Evolutionary conservation across 345 rosid species (phyloP), one percentile per base, ranked within the genome.

Genomic region (Aurinia saxatilis): DNA sequence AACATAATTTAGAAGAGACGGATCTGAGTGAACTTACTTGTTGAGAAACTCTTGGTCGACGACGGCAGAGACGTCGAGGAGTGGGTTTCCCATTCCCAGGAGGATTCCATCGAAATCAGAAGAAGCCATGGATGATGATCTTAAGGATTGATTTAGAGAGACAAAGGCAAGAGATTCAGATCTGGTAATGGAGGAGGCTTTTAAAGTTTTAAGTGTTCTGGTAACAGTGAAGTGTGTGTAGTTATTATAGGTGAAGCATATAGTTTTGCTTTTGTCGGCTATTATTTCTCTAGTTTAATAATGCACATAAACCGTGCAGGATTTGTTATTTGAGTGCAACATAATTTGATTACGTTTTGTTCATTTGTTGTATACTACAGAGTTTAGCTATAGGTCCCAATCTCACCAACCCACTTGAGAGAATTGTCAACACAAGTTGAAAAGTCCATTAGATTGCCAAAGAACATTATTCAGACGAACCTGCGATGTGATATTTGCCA

Each of bases 61-160:
- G 42, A 86, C 93, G 37, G 99, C 84, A 1, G 95, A 86, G 75
- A 90, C 82, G 87, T 95, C 99, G 50, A 95, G 88, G 40, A 95
- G 98, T n/a, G 98, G 99, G 57, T 90, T 95, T 10, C 99, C 98
- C 95, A 95, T 90, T 3, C 99, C 98, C 65, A 95, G 10, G 3
- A 93, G 72, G 60, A 87, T 66, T 12, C 91, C 80, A 35, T 85
- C 83, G 79, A 63, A 63, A 63, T 70, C 69, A 57, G 69, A 70
- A 30, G 8, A 61, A 17, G 83, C 86, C 95, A 88, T 91, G 64
- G 72, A 23, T 23, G 47, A 31, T 66, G 75, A 36, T 30, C 29
- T 13, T 7, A 15, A 44, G 40, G 15, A 36, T 41, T 68, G n/a
- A n/a, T n/a, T n/a, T 25, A n/a, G 46, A 25, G 64, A 6, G 38